Evolutionary conservation across 441 rosid genomes (phyloP), one percentile per base, ranked within the genome.

Genomic region (Erysimum pusillum): DNA sequence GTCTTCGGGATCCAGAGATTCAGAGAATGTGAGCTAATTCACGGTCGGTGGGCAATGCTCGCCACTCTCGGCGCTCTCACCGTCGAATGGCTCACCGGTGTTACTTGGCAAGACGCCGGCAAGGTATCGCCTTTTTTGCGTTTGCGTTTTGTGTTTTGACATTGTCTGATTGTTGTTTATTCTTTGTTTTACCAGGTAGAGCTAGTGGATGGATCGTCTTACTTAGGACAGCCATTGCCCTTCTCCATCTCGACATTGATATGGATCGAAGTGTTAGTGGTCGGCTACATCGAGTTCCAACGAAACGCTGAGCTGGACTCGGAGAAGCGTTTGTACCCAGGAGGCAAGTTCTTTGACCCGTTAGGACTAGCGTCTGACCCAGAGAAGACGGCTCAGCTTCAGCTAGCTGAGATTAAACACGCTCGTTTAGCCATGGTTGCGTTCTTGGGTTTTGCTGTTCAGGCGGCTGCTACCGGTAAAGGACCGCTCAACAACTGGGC

Each of bases 91-190:
- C 94, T 92, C 73, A 92, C 97, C 32, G 98, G 99, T 25, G 81
- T 94, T 69, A 87, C 97, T 45, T 94, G 97, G 99, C 97, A 92
- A 89, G 99, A 94, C 58, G 99, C 97, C 22, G 97, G 98, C 70
- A 94, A 92, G 97, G 99, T 91, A 77, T 71, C 78, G 86, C 86
- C 86, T 85, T 61, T 25, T 64, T 57, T 32, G 9, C 38, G 31
- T 28, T 35, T 35, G 38, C 9, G 25, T 48, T 51, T 46, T 31
- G 63, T 63, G 58, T 71, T 58, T 58, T 44, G 70, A 12, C 15
- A 41, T 28, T 45, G 22, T 36, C 11, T 56, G 42, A 61, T 18
- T 6, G 25, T 28, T 12, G n/a, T n/a, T 13, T 13, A 31, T 42
- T 17, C 0, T 22, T 18, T 4, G 6, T 13, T 14, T 56, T 3